These are phyloP conservation scores for Euryodendron excelsum DNA, from an alignment of 148 eudicot genomes.

Conservation along the genomic window DNA sequence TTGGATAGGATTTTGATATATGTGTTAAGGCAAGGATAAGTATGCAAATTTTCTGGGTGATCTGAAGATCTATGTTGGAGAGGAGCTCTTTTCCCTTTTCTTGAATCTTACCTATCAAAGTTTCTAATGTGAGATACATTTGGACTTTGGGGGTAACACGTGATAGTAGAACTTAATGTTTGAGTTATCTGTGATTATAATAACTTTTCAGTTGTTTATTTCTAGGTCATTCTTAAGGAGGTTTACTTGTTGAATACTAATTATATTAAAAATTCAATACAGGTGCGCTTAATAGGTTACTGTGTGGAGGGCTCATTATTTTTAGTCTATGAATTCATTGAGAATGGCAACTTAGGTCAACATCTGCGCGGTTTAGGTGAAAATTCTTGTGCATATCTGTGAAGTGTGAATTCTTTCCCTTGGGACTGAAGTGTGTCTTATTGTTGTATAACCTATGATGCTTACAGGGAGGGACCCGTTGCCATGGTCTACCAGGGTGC, in stretches of 20 bases:
- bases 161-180: not conserved
- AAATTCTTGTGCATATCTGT: not conserved
- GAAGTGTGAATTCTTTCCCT: not conserved
- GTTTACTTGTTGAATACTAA: not conserved
- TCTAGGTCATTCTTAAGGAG: not conserved
- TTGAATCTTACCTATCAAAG: not conserved
- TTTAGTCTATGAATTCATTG: constrained; percentile 63
- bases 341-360: constrained; percentile 63
- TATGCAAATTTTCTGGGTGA: too few species aligned
- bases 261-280: constrained; percentile 1
- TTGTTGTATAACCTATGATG: not conserved
- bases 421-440: not conserved
- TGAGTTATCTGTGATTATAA: not conserved
- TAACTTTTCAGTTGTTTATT: not conserved
- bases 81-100: not conserved
- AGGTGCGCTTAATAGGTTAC: constrained; percentile 73
- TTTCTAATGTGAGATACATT: not conserved
- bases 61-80: too few species aligned
- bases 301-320: constrained; percentile 61
- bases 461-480: constrained; percentile 46
- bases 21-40: not conserved
- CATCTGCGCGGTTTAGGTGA: constrained; percentile 58
- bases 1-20: not conserved
- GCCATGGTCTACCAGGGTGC: constrained; percentile 65
- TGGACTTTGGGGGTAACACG: too few species aligned